Conservation (phyloP, 2,329 filamentous ascomycete genomes). For the Monosporascus sp. region DNA sequence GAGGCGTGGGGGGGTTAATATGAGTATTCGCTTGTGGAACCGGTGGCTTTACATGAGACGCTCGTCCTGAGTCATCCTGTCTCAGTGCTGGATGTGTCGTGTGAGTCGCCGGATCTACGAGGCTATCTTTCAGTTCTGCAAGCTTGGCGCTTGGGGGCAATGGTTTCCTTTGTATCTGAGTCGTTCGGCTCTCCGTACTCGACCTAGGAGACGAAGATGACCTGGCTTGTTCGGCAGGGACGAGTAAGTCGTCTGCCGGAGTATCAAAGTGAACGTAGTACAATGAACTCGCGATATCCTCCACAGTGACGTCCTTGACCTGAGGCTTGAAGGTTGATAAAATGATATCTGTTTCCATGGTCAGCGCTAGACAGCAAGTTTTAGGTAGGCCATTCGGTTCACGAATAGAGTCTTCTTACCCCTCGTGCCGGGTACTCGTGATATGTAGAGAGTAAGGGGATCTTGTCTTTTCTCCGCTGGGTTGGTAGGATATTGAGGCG, state of each 20-base stretch:
- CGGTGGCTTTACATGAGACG: constrained; percentile 2
- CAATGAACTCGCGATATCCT: constrained; percentile 80
- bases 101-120: constrained; percentile 7
- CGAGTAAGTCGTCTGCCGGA: constrained; percentile 46
- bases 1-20: constrained; percentile 1
- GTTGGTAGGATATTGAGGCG: constrained; percentile 77
- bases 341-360: constrained; percentile 64
- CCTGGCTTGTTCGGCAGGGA: constrained; percentile 19
- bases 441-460: constrained; percentile 82
- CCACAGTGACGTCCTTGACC: constrained; percentile 78
- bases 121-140: background rate
- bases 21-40: constrained; percentile 10
- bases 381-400: constrained; percentile 1
- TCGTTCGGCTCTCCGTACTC: constrained; percentile 37
- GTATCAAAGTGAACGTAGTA: constrained; percentile 85
- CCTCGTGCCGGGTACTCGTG: constrained; percentile 84
- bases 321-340: constrained; percentile 87
- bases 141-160: constrained; percentile 26
- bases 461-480: constrained; percentile 63
- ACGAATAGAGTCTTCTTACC: constrained; percentile 44
- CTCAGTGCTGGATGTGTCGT: constrained; percentile 8
- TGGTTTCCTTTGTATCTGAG: constrained; percentile 47
- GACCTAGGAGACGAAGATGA: constrained; percentile 32
- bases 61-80: constrained; percentile 17
- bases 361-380: constrained; percentile 11